Evolutionary conservation across 78 protist species (phyloP), one percentile per base, ranked within the genome.

Genomic region (Anaeramoeba ignava): DNA sequence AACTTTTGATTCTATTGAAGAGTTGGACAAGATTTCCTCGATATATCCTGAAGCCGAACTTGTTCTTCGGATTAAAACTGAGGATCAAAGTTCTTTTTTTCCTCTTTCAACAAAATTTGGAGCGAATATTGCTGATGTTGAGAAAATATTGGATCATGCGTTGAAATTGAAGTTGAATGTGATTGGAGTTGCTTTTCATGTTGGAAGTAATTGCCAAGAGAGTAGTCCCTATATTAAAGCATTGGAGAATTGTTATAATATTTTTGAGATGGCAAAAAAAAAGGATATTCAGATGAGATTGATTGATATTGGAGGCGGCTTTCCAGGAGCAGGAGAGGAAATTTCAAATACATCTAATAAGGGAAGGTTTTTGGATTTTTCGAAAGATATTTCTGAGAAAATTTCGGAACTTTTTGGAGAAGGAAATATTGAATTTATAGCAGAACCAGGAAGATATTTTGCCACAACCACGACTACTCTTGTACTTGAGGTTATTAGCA

Each of bases 21-120:
- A 95, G 90, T 87, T 93, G 40, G 85, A 78, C 91, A 95, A 95
- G 91, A 91, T 95, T 42, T 84, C 86, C 0, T 31, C 33, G 67
- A 67, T 84, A 40, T 83, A 85, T 86, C 98, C 96, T 40, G 91
- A 89, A 38, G 94, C 94, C 68, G 86, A 90, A 83, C 83, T 91
- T 33, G 92, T 95, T n/a, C 40, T 95, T 41, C 93, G 98, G 67
- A 86, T 95, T 84, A 87, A 88, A 68, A 88, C 95, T 34, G 96
- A 93, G 84, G 95, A 95, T 89, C 39, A 85, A 39, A 73, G 78
- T 84, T 68, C 96, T 8, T 39, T 90, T 27, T 93, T 92, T 89
- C 85, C 83, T 83, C 40, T 87, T 82, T 38, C 40, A 34, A 23
- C 79, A 78, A 87, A 87, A 84, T 87, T 80, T 41, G 89, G 89